phyloP scores from a whole-genome alignment of 202 grass and related monocot genomes.

The Saccharum hybrid region DNA sequence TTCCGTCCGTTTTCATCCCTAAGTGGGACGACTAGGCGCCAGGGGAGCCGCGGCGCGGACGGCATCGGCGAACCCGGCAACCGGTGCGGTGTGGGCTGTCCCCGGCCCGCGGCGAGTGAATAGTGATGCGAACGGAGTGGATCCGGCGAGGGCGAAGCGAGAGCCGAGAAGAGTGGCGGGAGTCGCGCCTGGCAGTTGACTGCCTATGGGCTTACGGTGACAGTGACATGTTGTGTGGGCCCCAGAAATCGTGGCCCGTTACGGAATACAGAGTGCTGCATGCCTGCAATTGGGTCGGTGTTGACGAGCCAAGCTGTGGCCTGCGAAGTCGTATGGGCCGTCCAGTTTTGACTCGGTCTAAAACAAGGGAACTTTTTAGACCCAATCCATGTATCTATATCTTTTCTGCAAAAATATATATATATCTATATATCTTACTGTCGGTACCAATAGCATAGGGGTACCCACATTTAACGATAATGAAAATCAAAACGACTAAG shows the following conservation, averaged over 20 bases:
- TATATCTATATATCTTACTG: no score
- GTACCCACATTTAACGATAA: no score
- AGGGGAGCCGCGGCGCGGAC: slow-evolving; percentile 26
- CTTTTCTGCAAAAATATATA: no score
- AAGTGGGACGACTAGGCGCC: slow-evolving; percentile 35
- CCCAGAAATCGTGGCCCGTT: not conserved
- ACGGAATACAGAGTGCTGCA: no score
- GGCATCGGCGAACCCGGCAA: not conserved
- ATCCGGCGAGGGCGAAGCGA: not conserved
- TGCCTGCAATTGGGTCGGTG: not conserved
- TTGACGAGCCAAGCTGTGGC: not conserved
- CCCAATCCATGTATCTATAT: no score
- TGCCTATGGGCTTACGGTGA: not conserved
- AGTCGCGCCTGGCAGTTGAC: not conserved
- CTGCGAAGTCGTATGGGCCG: not conserved
- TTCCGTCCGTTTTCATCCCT: no score
- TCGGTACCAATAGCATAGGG: no score
- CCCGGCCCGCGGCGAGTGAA: not conserved
- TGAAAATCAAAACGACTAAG: no score
- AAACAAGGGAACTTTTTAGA: no score
- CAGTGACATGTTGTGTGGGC: not conserved
- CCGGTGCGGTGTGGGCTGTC: not conserved
- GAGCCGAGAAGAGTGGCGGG: not conserved
- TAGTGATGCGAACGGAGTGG: not conserved
- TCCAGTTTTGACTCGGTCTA: not conserved